phyloP scores from a whole-genome alignment of 306 rosid genomes.

The Malus sieversii region DNA sequence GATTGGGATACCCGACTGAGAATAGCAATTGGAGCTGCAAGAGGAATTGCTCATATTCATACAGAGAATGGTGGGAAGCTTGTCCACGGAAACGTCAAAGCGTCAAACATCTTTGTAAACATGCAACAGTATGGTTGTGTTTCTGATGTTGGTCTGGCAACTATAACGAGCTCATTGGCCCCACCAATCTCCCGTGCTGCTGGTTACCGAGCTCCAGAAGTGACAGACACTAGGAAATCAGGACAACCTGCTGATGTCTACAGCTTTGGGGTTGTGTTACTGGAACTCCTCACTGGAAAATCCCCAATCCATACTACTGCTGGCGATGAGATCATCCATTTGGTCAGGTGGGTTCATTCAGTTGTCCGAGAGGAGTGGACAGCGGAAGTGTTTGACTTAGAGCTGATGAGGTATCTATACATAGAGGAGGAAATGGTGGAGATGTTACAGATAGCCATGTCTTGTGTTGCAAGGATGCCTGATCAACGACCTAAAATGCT shows the following conservation, averaged over 20 bases:
- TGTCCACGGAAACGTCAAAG: conserved; percentile 73
- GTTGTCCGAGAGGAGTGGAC: conserved; percentile 97
- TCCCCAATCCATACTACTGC: conserved; percentile 76
- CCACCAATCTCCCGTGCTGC: conserved; percentile 73
- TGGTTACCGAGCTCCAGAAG: conserved; percentile 92
- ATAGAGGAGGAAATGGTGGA: conserved; percentile 98
- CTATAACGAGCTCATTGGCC: conserved; percentile 62
- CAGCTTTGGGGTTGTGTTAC: conserved; percentile 83
- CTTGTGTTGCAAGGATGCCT: conserved; percentile 74
- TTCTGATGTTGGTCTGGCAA: conserved; percentile 78
- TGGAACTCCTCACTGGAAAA: conserved; percentile 85
- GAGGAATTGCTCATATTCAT: conserved; percentile 71
- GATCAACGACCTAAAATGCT: conserved; percentile 77
- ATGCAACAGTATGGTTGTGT: conserved; percentile 53
- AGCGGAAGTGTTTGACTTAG: conserved; percentile 85
- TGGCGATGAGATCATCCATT: conserved; percentile 79
- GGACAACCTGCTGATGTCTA: conserved; percentile 69
- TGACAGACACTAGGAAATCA: conserved; percentile 79
- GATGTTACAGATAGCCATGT: conserved; percentile 80
- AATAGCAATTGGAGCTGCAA: conserved; percentile 77
- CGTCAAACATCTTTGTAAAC: conserved; percentile 73
- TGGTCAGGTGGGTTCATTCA: conserved; percentile 97
- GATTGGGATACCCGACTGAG: conserved; percentile 72
- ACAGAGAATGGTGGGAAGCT: conserved; percentile 64
- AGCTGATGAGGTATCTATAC: conserved; percentile 72